Evolutionary conservation across 2,329 filamentous ascomycete species (phyloP).

Genomic region (Raffaelea albimanens): DNA sequence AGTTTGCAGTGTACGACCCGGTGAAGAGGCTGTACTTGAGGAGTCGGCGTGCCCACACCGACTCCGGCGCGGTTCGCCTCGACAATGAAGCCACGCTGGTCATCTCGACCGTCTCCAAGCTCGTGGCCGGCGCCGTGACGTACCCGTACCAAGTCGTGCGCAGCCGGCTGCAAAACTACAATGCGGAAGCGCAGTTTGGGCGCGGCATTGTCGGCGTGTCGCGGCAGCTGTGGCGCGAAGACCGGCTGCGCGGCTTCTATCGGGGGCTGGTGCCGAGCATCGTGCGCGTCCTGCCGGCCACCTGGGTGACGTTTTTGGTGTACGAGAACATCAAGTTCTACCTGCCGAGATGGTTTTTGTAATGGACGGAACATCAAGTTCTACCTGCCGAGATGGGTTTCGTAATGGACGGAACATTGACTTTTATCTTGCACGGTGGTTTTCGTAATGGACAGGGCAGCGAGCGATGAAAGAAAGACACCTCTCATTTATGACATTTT

Average conservation of each 20-base stretch:
- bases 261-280: constrained; percentile 82
- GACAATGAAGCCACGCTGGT: constrained; percentile 66
- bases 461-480: too few relatives aligned
- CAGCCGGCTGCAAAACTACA: constrained; percentile 80
- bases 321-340: constrained; percentile 88
- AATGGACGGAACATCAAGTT: background rate
- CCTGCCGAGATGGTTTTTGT: constrained; percentile 36
- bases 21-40: constrained; percentile 48
- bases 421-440: too few relatives aligned
- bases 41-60: constrained; percentile 7
- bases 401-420: too few relatives aligned
- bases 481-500: too few relatives aligned
- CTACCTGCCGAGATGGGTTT: too few relatives aligned
- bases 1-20: constrained; percentile 90
- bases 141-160: constrained; percentile 94
- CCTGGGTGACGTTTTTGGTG: constrained; percentile 92
- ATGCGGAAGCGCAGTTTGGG: constrained; percentile 66
- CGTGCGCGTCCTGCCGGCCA: constrained; percentile 85
- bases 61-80: too few relatives aligned
- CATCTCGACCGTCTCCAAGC: constrained; percentile 71
- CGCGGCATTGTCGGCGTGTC: constrained; percentile 63
- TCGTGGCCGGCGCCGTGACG: constrained; percentile 79
- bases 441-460: too few relatives aligned
- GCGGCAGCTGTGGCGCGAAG: constrained; percentile 63
- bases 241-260: constrained; percentile 80